Evolutionary conservation across 179 eudicot species (phyloP).

Genomic region (Beta corolliflora): DNA sequence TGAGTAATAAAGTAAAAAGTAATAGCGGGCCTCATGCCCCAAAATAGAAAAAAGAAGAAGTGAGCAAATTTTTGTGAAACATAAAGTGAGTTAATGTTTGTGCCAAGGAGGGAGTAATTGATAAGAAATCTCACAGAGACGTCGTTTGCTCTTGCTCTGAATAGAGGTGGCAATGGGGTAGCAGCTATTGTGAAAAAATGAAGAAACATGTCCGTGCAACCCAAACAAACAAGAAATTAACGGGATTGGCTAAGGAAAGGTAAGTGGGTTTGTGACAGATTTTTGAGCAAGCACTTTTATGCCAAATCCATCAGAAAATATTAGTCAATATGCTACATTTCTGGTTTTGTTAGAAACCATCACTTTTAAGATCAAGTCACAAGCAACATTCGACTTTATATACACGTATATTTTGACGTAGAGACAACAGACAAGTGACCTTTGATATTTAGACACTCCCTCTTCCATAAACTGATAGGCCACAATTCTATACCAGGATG

Average conservation of each 20-base stretch:
- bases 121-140: background rate
- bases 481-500: background rate
- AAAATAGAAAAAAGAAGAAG: too few relatives aligned
- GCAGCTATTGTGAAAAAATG: background rate
- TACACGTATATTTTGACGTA: background rate
- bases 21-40: too few relatives aligned
- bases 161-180: background rate
- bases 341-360: conserved; percentile 22
- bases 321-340: conserved; percentile 19
- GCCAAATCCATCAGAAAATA: too few relatives aligned
- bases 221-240: background rate
- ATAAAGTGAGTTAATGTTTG: too few relatives aligned
- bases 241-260: background rate
- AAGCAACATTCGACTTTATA: background rate
- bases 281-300: background rate
- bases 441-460: background rate
- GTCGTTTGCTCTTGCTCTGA: background rate
- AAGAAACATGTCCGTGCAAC: background rate
- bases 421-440: background rate
- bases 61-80: too few relatives aligned
- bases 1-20: too few relatives aligned
- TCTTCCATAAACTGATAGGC: background rate
- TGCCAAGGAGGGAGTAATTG: too few relatives aligned
- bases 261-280: background rate
- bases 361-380: background rate